Evolutionary conservation across 2,329 filamentous ascomycete species (phyloP).

Genomic region (Aspergillus intermedius): DNA sequence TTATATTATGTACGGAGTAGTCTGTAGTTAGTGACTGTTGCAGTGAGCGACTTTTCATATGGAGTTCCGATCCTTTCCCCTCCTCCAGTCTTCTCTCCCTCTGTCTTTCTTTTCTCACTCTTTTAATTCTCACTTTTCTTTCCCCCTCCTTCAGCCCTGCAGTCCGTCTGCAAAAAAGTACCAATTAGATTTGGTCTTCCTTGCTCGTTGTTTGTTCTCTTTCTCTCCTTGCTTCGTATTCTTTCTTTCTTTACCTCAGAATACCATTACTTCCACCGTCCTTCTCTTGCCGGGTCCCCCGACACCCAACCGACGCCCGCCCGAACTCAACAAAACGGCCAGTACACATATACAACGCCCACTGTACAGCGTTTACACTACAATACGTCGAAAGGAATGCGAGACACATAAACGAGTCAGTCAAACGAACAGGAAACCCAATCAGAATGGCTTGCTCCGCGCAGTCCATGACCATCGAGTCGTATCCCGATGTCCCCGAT

Average conservation of each 20-base stretch:
- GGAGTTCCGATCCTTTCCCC: too few relatives aligned
- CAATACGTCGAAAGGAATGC: neutral
- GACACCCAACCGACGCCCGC: conserved; percentile 1
- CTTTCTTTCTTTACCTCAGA: neutral
- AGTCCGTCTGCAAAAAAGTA: neutral
- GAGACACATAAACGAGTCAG: neutral
- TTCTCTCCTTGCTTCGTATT: neutral
- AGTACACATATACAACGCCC: too few relatives aligned
- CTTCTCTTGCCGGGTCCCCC: conserved; percentile 1
- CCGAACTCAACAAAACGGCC: neutral
- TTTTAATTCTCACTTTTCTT: too few relatives aligned
- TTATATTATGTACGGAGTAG: too few relatives aligned
- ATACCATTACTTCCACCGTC: conserved; percentile 1
- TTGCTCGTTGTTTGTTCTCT: neutral
- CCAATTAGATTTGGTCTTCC: too few relatives aligned
- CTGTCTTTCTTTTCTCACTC: conserved; percentile 6
- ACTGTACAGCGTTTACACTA: neutral
- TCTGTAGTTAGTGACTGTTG: conserved; percentile 5
- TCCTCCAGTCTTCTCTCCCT: neutral
- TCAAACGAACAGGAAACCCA: neutral
- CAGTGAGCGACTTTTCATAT: conserved; percentile 2
- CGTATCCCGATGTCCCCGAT: conserved; percentile 22
- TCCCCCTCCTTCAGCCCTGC: neutral
- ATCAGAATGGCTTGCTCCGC: conserved; percentile 33
- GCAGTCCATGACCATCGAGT: conserved; percentile 35